Evolutionary conservation across 768 basidiomycete genomes (phyloP).

Genomic region (Lactarius psammicola): DNA sequence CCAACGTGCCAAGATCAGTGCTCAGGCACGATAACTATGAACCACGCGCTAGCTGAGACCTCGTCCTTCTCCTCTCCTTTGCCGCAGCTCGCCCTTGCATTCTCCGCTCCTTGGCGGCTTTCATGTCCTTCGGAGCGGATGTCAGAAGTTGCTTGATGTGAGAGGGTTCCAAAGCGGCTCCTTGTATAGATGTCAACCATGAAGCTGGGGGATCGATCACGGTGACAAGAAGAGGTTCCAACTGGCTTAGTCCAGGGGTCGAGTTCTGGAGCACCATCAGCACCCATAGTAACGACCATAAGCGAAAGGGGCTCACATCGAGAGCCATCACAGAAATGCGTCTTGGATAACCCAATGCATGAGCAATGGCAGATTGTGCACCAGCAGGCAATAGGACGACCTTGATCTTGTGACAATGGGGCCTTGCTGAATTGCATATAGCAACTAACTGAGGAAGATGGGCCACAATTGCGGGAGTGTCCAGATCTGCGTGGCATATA

Average conservation of each 20-base stretch:
- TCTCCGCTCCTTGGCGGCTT: constrained; percentile 59
- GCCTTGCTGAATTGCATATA: constrained; percentile 57
- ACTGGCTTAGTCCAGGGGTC: constrained; percentile 39
- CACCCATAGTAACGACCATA: not conserved
- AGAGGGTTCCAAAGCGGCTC: constrained; percentile 53
- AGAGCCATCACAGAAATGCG: constrained; percentile 66
- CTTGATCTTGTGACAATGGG: constrained; percentile 39
- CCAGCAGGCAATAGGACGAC: constrained; percentile 66
- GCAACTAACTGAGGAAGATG: constrained; percentile 80
- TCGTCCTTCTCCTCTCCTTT: constrained; percentile 37
- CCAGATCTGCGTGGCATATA: constrained; percentile 71
- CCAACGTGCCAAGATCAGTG: not conserved
- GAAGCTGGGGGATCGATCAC: constrained; percentile 60
- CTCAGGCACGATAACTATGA: not conserved
- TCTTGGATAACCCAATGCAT: constrained; percentile 55
- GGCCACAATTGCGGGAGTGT: constrained; percentile 66
- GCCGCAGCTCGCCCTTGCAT: constrained; percentile 49
- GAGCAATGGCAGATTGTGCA: constrained; percentile 60
- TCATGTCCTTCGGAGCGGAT: constrained; percentile 77
- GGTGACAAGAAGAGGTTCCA: constrained; percentile 42
- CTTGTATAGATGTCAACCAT: constrained; percentile 52
- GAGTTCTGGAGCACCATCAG: constrained; percentile 37
- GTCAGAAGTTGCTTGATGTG: constrained; percentile 82
- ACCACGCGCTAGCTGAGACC: not conserved
- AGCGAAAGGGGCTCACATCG: constrained; percentile 48